Evolutionary conservation across 306 rosid species (phyloP), one percentile per base, ranked within the genome.

Genomic region (Castanea crenata): DNA sequence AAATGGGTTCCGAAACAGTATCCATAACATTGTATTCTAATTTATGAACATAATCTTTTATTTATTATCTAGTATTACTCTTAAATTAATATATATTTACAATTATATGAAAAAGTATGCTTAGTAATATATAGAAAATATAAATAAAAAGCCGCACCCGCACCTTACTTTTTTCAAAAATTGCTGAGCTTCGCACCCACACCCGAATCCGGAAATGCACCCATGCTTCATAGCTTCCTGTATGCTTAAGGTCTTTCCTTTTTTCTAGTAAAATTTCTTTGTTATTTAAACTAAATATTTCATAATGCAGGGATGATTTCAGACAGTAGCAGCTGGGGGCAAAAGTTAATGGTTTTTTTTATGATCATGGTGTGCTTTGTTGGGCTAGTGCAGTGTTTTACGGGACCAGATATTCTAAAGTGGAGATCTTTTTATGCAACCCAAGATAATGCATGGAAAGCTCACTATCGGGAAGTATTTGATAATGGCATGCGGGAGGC

Each of bases 401-500:
- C 83, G 0, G 97, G 98, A 61, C 71, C 88, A 25, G 93, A 94
- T 85, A 89, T 94, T 83, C 82, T 92, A 55, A 86, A 76, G 79
- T 92, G 98, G 98, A 88, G 98, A 86, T 89, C 97, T 32, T 94
- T 84, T 81, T 94, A 94, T 76, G 81, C 87, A 76, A 80, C 94
- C 55, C 89, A 88, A 79, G 92, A 90, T 80, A 76, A 76, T 83
- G 97, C 96, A 80, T 94, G 97, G 98, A 92, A 86, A 85, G 88
- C 86, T 55, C 98, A 94, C 85, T 94, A 94, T 70, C 82, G 88
- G 73, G 97, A 94, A 91, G 85, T 94, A 3, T 94, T 94, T 57
- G 98, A 94, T 76, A 71, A 90, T 80, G 93, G 93, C 70, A 86
- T 94, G 74, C 98, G 98, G 5, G 98, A 94, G 80, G 93, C 94